phyloP scores from a whole-genome alignment of 2,329 filamentous ascomycete genomes.

The Diaporthe batatas region DNA sequence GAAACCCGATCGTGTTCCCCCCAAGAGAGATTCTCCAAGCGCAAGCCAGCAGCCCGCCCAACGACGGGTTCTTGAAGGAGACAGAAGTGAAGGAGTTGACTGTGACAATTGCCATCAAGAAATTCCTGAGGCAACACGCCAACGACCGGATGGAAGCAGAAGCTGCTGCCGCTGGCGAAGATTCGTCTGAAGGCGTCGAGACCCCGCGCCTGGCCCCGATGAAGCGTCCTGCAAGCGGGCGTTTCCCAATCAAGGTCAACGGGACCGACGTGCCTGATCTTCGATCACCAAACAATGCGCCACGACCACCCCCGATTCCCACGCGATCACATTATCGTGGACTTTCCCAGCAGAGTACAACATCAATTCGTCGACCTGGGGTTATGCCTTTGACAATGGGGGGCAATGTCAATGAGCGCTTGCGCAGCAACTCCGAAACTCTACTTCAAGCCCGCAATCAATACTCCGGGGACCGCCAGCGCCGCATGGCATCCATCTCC shows the following conservation, averaged over 20 bases:
- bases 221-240: constrained; percentile 73
- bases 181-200: constrained; percentile 80
- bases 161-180: constrained; percentile 60
- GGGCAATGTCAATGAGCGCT: constrained; percentile 73
- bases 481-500: constrained; percentile 75
- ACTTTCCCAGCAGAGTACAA: constrained; percentile 75
- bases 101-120: constrained; percentile 73
- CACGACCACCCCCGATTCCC: constrained; percentile 82
- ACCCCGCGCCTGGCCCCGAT: constrained; percentile 77
- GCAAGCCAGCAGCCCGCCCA: constrained; percentile 67
- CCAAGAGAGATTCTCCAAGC: constrained; percentile 77
- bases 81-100: constrained; percentile 73
- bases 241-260: constrained; percentile 78
- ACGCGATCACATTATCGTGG: constrained; percentile 84
- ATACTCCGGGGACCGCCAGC: constrained; percentile 65
- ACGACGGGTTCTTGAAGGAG: constrained; percentile 69
- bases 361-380: constrained; percentile 73
- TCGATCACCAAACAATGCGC: constrained; percentile 73
- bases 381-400: constrained; percentile 79
- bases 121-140: constrained; percentile 67
- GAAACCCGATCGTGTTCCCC: constrained; percentile 87
- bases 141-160: constrained; percentile 68
- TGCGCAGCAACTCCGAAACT: constrained; percentile 75
- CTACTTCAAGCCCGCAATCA: constrained; percentile 62
- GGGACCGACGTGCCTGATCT: constrained; percentile 76